These are phyloP conservation scores for Paragyromitra xinjiangensis DNA, from an alignment of 495 filamentous ascomycete genomes.

Conservation along the genomic window DNA sequence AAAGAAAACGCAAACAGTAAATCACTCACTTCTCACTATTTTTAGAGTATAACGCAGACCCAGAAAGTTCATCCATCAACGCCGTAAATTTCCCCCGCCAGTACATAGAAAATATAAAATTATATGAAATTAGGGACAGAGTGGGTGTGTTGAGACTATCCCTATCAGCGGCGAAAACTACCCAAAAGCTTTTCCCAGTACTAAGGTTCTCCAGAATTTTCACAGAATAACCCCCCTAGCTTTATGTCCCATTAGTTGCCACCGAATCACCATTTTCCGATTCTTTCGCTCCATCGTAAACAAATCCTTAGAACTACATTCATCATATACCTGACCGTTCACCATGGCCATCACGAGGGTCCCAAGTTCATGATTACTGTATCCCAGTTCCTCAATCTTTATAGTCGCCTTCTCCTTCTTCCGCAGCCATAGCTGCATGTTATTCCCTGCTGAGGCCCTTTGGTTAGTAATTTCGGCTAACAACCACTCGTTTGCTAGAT, in stretches of 20 bases:
- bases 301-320: not conserved
- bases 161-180: not conserved
- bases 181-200: not conserved
- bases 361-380: not conserved
- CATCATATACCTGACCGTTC: not conserved
- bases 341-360: not conserved
- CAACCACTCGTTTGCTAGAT: not conserved
- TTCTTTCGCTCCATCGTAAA: slow-evolving; percentile 3
- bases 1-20: not conserved
- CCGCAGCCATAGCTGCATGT: not conserved
- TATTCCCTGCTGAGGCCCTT: not conserved
- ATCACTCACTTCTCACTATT: not conserved
- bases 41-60: not conserved
- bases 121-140: not conserved
- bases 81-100: not conserved
- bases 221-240: not conserved
- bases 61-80: not conserved
- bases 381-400: not conserved
- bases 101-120: not conserved
- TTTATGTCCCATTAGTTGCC: not conserved
- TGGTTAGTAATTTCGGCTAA: not conserved
- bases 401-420: not conserved
- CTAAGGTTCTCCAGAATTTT: no score
- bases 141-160: not conserved
- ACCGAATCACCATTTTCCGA: not conserved